Evolutionary conservation across 2,329 filamentous ascomycete genomes (phyloP), one percentile per base, ranked within the genome.

Genomic region (Colletotrichum shisoi): DNA sequence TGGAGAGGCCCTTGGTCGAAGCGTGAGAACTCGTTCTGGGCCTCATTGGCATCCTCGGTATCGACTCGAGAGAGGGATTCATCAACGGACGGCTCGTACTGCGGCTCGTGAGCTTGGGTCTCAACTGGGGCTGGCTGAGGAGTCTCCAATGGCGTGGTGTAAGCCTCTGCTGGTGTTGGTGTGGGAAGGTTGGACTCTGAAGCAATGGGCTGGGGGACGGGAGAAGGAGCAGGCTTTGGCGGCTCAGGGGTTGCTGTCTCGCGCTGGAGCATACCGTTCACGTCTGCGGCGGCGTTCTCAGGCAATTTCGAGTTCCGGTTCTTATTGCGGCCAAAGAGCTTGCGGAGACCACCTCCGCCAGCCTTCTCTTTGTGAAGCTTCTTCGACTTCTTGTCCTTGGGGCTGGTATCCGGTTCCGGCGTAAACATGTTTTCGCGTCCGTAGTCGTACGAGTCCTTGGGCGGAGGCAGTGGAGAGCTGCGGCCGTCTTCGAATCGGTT

Each of bases 1-100:
- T 86, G 78, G 27, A 97, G 84, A 1, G 95, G 95, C 2, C 94
- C 95, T 79, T 98, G 94, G 73, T 95, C 91, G 74, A 98, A 98
- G 27, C 82, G 83, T 17, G 85, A 81, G 71, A 88, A 88, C 63
- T 89, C 89, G 12, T 84, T 79, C 39, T 83, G 80, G n/a, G 87
- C 85, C 71, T 89, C 84, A 48, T 80, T 78, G 8, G 83, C 84
- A 69, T 91, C 86, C 9, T 80, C 78, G 0, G 83, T 88, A 72
- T 87, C 85, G 42, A 89, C 82, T 4, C 84, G 85, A 6, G 90
- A 90, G 4, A 87, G 75, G 42, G 79, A 78, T 27, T 83, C 80
- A 17, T 83, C 79, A 12, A 78, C 71, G 2, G 82, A 80, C 1
- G 82, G 79, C 57, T 82, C 80, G 54, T 84, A 83, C 7, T 77